Evolutionary conservation across 1,284 basidiomycete species (phyloP).

Genomic region (Pseudozyma flocculosa): DNA sequence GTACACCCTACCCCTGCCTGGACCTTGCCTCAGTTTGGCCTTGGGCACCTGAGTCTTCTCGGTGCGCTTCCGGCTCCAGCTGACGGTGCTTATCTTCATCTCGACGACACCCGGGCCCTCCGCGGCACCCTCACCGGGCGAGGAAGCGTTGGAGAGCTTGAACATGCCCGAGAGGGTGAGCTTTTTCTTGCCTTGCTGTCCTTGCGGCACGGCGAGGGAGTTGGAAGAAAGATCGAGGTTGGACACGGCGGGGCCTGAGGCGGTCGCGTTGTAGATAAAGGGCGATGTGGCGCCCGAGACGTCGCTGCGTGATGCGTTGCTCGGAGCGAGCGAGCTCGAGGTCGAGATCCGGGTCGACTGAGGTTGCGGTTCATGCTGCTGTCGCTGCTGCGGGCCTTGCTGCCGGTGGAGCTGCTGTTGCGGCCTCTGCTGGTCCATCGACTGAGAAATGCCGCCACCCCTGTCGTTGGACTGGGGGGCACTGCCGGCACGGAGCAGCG

Average conservation of each 20-base stretch:
- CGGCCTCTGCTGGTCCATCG: not conserved
- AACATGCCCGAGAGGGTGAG: no score
- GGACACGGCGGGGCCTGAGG: no score
- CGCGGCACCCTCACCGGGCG: not conserved
- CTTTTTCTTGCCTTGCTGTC: no score
- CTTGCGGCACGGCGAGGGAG: no score
- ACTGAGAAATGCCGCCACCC: no score
- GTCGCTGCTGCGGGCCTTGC: not conserved
- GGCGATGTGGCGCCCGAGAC: no score
- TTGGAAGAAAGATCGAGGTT: no score
- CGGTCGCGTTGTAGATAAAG: no score
- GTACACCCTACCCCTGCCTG: constrained; percentile 24
- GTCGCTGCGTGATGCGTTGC: no score
- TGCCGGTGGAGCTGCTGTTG: not conserved
- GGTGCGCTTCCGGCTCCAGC: constrained; percentile 24
- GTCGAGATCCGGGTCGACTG: not conserved
- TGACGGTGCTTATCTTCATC: constrained; percentile 7
- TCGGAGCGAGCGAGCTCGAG: not conserved
- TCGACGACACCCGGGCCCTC: not conserved
- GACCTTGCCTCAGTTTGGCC: constrained; percentile 19
- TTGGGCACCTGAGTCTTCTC: constrained; percentile 20
- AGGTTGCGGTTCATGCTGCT: not conserved
- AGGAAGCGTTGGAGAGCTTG: not conserved
- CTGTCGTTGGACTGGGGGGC: no score
- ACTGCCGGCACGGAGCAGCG: not conserved